Base-by-base conservation (phyloP, 805 yeast species). In the Kregervanrija pseudodelftensis region DNA sequence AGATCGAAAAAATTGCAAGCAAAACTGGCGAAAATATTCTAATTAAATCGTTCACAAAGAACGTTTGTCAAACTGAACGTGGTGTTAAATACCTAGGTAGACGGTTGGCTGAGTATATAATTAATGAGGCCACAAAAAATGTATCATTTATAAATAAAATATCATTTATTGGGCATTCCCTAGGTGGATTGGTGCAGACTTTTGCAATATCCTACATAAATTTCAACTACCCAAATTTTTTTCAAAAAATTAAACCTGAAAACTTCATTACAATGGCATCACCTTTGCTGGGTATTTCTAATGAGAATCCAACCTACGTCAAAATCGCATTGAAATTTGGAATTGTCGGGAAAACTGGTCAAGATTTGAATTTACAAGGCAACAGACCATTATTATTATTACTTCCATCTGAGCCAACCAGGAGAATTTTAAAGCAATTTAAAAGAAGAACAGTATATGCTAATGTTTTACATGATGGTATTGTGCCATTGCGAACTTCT, bases 181-280 rank as follows among this genome's bases (percentile, higher is more conserved):
- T 93, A 22, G 99, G 99, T 13, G 99, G 99, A 0, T 76, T 86
- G 13, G 85, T 85, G 9, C 97, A 91, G 65, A 79, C 95, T 0
- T 91, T 85, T 72, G 95, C 98, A 1, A 70, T 93, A 36, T 93
- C 91, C 2, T 84, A 88, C 58, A 73, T 93, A 33, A 74, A 76
- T 42, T 70, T 70, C 47, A 82, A 76, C 46, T 72, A 80, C 48
- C 95, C 96, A 0, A 73, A 77, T 54, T 79, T 89, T 52, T 89
- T 91, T 57, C 61, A 74, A 12, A 64, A 66, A 11, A 69, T 84
- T 11, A 70, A 74, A 49, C 96, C 97, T 0, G 72, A 81, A 14
- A 85, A 88, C 60, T 87, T 89, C 55, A 73, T 93, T 32, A 73
- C 93, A 0, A 53, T 93, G 53, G 97, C 99, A 0, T 76, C 95